Conservation (phyloP, 1,284 basidiomycete species). For the Ustilago tritici region DNA sequence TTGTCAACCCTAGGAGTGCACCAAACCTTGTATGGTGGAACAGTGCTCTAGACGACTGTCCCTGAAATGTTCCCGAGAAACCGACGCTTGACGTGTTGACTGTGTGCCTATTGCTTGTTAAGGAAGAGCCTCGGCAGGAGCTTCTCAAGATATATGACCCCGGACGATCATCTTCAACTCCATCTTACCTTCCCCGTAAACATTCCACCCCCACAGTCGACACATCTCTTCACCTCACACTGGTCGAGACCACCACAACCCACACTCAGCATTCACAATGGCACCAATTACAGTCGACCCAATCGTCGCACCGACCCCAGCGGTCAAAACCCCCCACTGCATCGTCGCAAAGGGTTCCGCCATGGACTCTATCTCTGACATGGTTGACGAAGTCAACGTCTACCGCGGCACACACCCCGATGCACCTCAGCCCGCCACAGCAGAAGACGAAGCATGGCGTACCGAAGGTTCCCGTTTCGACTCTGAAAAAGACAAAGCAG, state of each 20-base stretch:
- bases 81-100: neutral
- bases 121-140: neutral
- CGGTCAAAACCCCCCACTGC: conserved; percentile 12
- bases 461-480: conserved; percentile 75
- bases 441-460: conserved; percentile 44
- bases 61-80: neutral
- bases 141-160: conserved; percentile 20
- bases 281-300: conserved; percentile 41
- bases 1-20: neutral
- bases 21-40: conserved; percentile 11
- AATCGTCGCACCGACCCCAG: conserved; percentile 11
- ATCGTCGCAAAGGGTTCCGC: conserved; percentile 38
- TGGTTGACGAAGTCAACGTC: conserved; percentile 54
- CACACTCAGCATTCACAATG: conserved; percentile 21
- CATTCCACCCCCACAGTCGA: conserved; percentile 1
- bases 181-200: neutral
- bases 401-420: conserved; percentile 49
- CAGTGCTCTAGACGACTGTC: neutral
- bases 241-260: neutral
- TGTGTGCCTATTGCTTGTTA: neutral
- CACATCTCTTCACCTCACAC: neutral
- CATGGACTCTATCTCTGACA: conserved; percentile 50
- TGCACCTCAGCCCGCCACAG: conserved; percentile 30
- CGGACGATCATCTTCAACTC: neutral
- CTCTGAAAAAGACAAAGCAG: conserved; percentile 79